Conservation (phyloP, 257 asterid genomes). For the Eucommia ulmoides region DNA sequence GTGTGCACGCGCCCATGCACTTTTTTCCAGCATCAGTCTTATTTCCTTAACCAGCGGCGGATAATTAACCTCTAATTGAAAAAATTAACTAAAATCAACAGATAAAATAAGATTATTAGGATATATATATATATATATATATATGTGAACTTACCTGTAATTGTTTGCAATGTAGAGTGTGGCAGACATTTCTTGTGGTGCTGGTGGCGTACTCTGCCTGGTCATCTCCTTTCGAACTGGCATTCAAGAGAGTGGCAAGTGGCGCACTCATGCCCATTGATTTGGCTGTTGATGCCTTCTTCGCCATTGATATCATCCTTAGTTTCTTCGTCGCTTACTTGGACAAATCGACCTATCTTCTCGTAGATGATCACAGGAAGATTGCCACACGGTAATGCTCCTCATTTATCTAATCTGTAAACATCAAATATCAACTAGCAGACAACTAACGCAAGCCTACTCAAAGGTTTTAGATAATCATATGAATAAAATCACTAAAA, state of each 20-base stretch:
- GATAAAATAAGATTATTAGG: no score
- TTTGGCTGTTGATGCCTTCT: conserved; percentile 66
- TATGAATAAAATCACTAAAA: no score
- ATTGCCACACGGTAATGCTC: conserved; percentile 72
- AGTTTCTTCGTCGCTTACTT: conserved; percentile 82
- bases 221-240: conserved; percentile 88
- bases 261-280: conserved; percentile 66
- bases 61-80: no score
- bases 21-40: no score
- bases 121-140: no score
- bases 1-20: no score
- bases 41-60: no score
- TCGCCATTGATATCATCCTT: conserved; percentile 54
- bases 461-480: no score
- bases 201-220: conserved; percentile 92
- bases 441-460: no score
- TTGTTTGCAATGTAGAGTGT: conserved; percentile 27
- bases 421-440: no score
- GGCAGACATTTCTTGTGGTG: conserved; percentile 75
- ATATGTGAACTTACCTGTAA: neutral
- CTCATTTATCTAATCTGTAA: no score
- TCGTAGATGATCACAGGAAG: conserved; percentile 55
- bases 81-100: no score
- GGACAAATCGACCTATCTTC: conserved; percentile 71
- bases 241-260: conserved; percentile 48